These are phyloP conservation scores for Lumnitzera littorea DNA, from an alignment of 345 rosid species.

Conservation along the genomic window DNA sequence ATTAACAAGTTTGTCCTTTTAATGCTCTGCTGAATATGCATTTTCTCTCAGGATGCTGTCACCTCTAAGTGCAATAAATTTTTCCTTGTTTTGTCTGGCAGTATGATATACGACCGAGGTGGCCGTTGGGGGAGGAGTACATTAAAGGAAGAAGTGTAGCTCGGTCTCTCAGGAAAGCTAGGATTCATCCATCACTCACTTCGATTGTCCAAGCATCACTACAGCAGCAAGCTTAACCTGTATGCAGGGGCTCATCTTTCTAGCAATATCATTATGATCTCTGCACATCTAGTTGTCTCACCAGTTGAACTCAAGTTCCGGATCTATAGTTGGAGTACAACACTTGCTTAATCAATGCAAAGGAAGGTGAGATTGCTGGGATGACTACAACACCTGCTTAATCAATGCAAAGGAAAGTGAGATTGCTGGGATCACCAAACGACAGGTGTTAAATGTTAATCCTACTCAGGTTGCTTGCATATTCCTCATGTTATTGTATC, in stretches of 20 bases:
- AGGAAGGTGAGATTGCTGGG: too few species aligned
- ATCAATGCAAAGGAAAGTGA: too few species aligned
- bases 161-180: conserved; percentile 65
- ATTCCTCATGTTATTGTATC: too few species aligned
- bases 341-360: too few species aligned
- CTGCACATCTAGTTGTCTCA: conserved; percentile 13
- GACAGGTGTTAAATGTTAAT: too few species aligned
- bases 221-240: conserved; percentile 15
- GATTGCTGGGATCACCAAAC: too few species aligned
- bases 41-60: background rate
- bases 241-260: background rate
- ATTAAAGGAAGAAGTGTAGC: conserved; percentile 77
- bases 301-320: conserved; percentile 22
- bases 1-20: background rate
- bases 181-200: conserved; percentile 85
- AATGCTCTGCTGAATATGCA: background rate
- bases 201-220: conserved; percentile 64
- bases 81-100: conserved; percentile 18
- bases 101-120: conserved; percentile 89
- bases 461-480: too few species aligned
- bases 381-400: too few species aligned
- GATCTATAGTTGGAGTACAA: too few species aligned
- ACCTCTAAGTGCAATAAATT: background rate
- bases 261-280: conserved; percentile 15
- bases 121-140: conserved; percentile 89